Percentiles rank a stretch among this genome's conserved stretches.
These are phyloP conservation scores for Fragaria nilgerrensis DNA, from an alignment of 306 rosid species.

Conservation along the genomic window DNA sequence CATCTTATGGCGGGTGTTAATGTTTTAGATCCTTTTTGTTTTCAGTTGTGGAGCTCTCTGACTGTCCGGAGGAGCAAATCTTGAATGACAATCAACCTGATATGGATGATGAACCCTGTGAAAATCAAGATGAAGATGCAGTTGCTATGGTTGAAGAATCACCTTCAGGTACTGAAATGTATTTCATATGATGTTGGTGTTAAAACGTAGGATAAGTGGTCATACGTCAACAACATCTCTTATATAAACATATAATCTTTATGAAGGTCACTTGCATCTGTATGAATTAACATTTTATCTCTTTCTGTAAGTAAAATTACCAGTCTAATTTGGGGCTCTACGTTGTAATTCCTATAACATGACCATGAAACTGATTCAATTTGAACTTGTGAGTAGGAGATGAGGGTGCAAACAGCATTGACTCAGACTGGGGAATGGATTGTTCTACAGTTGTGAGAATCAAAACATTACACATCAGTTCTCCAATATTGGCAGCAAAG, in stretches of 20 bases:
- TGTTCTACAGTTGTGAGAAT: slow-evolving; percentile 66
- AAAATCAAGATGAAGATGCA: slow-evolving; percentile 74
- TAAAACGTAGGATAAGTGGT: not conserved
- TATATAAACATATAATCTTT: not conserved
- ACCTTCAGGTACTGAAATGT: slow-evolving; percentile 54
- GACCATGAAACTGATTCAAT: not conserved
- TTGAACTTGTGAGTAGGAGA: slow-evolving; percentile 50
- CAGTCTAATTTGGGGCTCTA: not conserved
- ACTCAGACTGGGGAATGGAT: slow-evolving; percentile 79
- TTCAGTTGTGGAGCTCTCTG: slow-evolving; percentile 55
- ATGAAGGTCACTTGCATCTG: not conserved
- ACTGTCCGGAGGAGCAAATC: slow-evolving; percentile 75
- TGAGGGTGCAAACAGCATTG: slow-evolving; percentile 73
- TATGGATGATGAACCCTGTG: slow-evolving; percentile 68
- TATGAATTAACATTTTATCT: not conserved
- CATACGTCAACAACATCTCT: not conserved
- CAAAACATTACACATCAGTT: slow-evolving; percentile 85
- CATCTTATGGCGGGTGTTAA: slow-evolving; percentile 8
- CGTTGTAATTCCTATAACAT: not conserved
- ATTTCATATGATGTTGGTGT: slow-evolving; percentile 10
- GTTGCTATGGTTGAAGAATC: slow-evolving; percentile 82
- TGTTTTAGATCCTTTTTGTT: not conserved
- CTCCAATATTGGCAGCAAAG: slow-evolving; percentile 98
- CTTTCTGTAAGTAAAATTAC: slow-evolving; percentile 5
- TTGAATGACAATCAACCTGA: slow-evolving; percentile 75